A percentile compares a stretch with the other conserved stretches of the same genome.
phyloP scores from a whole-genome alignment of 768 basidiomycete genomes.

The Boletus bicolor region DNA sequence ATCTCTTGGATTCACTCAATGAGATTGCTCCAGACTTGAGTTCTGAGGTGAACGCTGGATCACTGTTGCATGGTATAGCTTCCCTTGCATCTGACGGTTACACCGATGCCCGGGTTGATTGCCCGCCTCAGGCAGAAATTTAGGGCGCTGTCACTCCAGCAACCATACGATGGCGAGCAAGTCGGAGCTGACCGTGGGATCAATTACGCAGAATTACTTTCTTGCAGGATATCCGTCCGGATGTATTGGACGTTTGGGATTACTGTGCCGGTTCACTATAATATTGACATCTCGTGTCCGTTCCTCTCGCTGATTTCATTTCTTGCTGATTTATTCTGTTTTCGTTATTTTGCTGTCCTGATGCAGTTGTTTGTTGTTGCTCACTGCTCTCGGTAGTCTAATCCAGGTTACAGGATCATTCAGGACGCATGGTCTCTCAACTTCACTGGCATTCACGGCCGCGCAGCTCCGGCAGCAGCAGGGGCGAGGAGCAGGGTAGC shows the following conservation, averaged over 20 bases:
- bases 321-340: not conserved
- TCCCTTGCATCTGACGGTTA: too few species aligned
- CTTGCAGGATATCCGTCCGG: not conserved
- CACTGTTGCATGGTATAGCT: too few species aligned
- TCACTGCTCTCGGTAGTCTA: not conserved
- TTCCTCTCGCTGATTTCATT: not conserved
- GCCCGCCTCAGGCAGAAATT: slow-evolving; percentile 6
- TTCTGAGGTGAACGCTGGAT: too few species aligned
- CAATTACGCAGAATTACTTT: not conserved
- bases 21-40: too few species aligned
- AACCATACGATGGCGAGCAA: not conserved
- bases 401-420: not conserved
- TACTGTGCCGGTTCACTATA: not conserved
- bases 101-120: not conserved
- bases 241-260: slow-evolving; percentile 4
- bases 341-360: not conserved
- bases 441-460: not conserved
- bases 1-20: too few species aligned
- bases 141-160: not conserved
- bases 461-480: too few species aligned
- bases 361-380: not conserved
- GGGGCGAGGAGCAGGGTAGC: too few species aligned
- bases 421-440: too few species aligned
- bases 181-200: slow-evolving; percentile 7
- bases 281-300: not conserved